Percentiles rank a stretch among this genome's conserved stretches.
Evolutionary conservation across 345 rosid species (phyloP).

Genomic region (Gossypium rotundifolium): DNA sequence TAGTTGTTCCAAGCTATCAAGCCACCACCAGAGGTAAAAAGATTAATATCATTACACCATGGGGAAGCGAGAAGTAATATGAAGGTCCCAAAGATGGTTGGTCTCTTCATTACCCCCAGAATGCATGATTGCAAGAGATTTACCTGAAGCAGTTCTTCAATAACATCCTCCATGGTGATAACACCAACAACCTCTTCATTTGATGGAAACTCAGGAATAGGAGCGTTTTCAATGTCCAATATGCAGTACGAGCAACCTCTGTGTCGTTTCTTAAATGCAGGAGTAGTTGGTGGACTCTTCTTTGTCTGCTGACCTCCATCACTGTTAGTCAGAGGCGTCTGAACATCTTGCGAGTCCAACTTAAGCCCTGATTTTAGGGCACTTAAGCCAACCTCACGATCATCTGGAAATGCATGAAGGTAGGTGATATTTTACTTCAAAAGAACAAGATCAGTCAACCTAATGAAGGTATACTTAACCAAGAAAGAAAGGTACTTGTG

Average conservation of each 20-base stretch:
- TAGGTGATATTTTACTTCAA: background rate
- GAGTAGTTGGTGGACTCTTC: slow-evolving; percentile 47
- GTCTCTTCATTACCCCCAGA: background rate
- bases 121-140: background rate
- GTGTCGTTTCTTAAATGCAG: slow-evolving; percentile 72
- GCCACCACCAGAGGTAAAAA: slow-evolving; percentile 2
- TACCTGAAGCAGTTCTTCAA: slow-evolving; percentile 98
- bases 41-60: slow-evolving; percentile 2
- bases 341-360: slow-evolving; percentile 30
- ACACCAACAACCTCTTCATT: slow-evolving; percentile 84
- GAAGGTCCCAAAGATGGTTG: background rate
- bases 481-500: background rate
- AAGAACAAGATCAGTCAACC: slow-evolving; percentile 14
- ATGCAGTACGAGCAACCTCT: slow-evolving; percentile 87
- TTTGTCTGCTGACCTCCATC: slow-evolving; percentile 36
- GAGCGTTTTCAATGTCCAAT: slow-evolving; percentile 68
- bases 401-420: slow-evolving; percentile 21
- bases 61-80: background rate
- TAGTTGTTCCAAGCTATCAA: background rate
- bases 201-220: slow-evolving; percentile 57
- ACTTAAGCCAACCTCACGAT: slow-evolving; percentile 8
- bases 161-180: slow-evolving; percentile 93
- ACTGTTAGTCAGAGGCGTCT: slow-evolving; percentile 24
- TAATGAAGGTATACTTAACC: background rate
- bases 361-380: slow-evolving; percentile 24